Evolutionary conservation across 1,139 yeast genomes (phyloP).

Genomic region (Hyphopichia pseudoburtonii): DNA sequence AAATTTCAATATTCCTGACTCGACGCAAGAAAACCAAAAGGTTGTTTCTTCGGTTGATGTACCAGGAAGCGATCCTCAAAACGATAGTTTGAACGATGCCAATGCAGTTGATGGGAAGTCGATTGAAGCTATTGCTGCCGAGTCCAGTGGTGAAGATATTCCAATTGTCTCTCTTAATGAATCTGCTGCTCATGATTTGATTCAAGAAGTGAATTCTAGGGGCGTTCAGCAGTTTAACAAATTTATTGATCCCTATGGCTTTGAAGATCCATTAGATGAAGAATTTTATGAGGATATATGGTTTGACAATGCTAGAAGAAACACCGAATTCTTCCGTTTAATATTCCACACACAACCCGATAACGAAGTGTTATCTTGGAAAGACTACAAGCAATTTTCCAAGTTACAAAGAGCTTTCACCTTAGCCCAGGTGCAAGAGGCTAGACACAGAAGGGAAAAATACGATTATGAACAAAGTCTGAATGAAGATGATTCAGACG

Average conservation of each 20-base stretch:
- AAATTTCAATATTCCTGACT: not conserved
- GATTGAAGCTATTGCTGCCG: constrained; percentile 5
- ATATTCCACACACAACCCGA: constrained; percentile 97
- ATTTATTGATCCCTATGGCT: constrained; percentile 82
- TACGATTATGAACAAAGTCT: constrained; percentile 7
- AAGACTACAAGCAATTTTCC: constrained; percentile 74
- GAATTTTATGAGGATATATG: constrained; percentile 86
- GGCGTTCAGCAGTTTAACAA: constrained; percentile 33
- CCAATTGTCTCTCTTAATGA: constrained; percentile 52
- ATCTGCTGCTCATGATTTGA: constrained; percentile 42
- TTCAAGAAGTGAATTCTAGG: constrained; percentile 36
- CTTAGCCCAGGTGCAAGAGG: constrained; percentile 46
- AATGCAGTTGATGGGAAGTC: constrained; percentile 3
- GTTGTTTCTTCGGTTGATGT: not conserved
- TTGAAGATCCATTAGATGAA: constrained; percentile 80
- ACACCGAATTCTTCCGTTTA: constrained; percentile 76
- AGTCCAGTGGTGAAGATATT: constrained; percentile 26
- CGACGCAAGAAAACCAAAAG: not conserved
- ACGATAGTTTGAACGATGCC: not conserved
- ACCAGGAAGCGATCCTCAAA: not conserved
- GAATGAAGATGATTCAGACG: constrained; percentile 12
- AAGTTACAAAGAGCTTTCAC: constrained; percentile 57
- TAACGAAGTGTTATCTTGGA: constrained; percentile 84
- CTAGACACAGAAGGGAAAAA: constrained; percentile 25
- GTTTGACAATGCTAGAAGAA: constrained; percentile 81